Percentiles rank a stretch among this genome's conserved stretches.
Evolutionary conservation across 768 basidiomycete species (phyloP).

Genomic region (Serendipita sp.): DNA sequence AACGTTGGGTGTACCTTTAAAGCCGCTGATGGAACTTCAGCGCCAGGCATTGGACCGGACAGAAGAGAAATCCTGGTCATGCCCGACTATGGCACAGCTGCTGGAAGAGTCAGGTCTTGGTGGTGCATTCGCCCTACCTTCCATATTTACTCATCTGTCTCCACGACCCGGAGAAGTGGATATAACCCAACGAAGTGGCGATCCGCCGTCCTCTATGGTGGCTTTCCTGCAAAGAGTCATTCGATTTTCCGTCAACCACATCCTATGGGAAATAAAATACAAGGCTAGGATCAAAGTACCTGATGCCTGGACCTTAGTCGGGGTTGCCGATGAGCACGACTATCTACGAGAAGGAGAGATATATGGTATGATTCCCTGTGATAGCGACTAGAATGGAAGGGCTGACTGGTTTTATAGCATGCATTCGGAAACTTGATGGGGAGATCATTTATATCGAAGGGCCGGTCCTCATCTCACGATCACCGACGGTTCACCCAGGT

Average conservation of each 20-base stretch:
- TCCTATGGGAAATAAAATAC: conserved; percentile 46
- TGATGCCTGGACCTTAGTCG: conserved; percentile 48
- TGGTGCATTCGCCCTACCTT: conserved; percentile 37
- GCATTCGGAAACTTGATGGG: conserved; percentile 18
- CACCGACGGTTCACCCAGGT: conserved; percentile 53
- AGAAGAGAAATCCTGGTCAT: conserved; percentile 20
- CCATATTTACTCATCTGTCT: conserved; percentile 31
- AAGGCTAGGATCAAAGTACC: conserved; percentile 51
- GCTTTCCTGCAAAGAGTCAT: conserved; percentile 38
- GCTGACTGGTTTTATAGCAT: conserved; percentile 20
- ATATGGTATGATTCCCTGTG: conserved; percentile 27
- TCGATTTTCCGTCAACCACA: conserved; percentile 39
- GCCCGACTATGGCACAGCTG: conserved; percentile 26
- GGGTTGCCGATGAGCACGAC: conserved; percentile 48
- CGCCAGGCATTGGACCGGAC: conserved; percentile 34
- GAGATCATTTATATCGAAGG: conserved; percentile 27
- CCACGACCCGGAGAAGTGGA: conserved; percentile 28
- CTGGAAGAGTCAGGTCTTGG: conserved; percentile 45
- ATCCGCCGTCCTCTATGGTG: conserved; percentile 15
- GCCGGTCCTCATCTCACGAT: conserved; percentile 32
- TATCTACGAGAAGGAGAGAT: conserved; percentile 38
- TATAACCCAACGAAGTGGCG: not conserved
- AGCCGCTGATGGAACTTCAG: conserved; percentile 39
- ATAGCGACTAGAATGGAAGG: not conserved
- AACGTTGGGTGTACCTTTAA: conserved; percentile 39